phyloP scores from a whole-genome alignment of 2,329 filamentous ascomycete species.

The Tolypocladium amazonense region DNA sequence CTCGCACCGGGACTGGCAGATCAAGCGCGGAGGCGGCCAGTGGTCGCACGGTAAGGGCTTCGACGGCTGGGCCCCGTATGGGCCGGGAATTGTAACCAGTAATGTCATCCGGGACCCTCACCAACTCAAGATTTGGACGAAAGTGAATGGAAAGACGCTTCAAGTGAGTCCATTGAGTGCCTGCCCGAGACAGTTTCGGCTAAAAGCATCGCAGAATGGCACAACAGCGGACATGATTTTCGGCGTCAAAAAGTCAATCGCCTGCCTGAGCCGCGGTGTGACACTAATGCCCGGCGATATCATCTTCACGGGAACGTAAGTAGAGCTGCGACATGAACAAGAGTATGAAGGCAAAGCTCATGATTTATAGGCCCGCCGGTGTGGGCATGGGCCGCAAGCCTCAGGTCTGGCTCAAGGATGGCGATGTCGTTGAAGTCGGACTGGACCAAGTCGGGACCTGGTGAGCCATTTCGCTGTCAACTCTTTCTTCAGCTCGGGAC shows the following conservation, averaged over 20 bases:
- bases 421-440: slow-evolving; percentile 58
- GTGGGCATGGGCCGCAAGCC: slow-evolving; percentile 62
- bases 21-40: slow-evolving; percentile 56
- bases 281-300: slow-evolving; percentile 54
- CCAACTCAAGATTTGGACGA: slow-evolving; percentile 42
- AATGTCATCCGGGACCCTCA: slow-evolving; percentile 47
- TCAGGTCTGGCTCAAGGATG: slow-evolving; percentile 57
- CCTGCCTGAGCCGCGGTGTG: slow-evolving; percentile 49
- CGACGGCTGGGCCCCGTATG: slow-evolving; percentile 65
- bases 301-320: slow-evolving; percentile 55
- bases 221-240: slow-evolving; percentile 55
- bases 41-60: slow-evolving; percentile 66
- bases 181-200: not conserved
- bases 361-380: slow-evolving; percentile 44
- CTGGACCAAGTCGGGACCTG: slow-evolving; percentile 56
- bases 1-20: slow-evolving; percentile 69
- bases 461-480: slow-evolving; percentile 8
- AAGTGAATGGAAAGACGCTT: slow-evolving; percentile 46
- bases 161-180: slow-evolving; percentile 28
- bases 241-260: slow-evolving; percentile 45
- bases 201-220: slow-evolving; percentile 26
- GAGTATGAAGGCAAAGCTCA: not conserved
- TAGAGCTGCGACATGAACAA: slow-evolving; percentile 3
- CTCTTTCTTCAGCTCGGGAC: not conserved
- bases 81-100: slow-evolving; percentile 57